phyloP scores from a whole-genome alignment of 345 rosid species.

The Barbarea vulgaris region DNA sequence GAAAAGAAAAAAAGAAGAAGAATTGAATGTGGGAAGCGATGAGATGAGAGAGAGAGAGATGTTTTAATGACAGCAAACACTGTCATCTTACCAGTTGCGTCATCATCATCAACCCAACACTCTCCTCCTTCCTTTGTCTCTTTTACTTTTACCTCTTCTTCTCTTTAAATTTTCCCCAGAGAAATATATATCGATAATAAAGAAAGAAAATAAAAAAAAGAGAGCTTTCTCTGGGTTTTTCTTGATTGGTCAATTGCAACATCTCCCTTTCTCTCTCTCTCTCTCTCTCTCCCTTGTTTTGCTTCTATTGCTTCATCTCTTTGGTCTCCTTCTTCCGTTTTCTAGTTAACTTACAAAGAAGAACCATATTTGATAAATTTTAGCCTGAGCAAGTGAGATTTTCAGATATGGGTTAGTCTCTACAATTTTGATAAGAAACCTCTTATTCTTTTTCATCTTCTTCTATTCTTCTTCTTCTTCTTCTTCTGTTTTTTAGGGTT shows the following conservation, averaged over 20 bases:
- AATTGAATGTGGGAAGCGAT: conserved; percentile 49
- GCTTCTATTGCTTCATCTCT: conserved; percentile 33
- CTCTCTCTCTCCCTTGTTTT: conserved; percentile 4
- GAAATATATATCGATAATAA: too few species aligned
- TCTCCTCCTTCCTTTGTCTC: background rate
- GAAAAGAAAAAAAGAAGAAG: background rate
- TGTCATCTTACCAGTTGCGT: conserved; percentile 50
- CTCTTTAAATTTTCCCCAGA: conserved; percentile 11
- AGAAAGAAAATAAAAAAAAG: too few species aligned
- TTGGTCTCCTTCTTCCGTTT: conserved; percentile 35
- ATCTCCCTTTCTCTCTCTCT: conserved; percentile 16
- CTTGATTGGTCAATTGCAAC: conserved; percentile 43
- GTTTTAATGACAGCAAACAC: conserved; percentile 51
- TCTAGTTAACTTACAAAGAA: background rate
- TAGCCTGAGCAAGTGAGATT: background rate
- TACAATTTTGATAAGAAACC: background rate
- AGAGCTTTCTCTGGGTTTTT: conserved; percentile 36
- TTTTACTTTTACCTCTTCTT: conserved; percentile 23
- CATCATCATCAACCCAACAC: conserved; percentile 47
- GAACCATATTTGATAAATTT: background rate
- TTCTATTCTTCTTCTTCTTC: background rate
- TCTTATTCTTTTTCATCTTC: conserved; percentile 29
- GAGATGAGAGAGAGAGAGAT: conserved; percentile 54
- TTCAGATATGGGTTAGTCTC: conserved; percentile 40
- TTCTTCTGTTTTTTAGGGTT: conserved; percentile 32